Percentiles rank a stretch among this genome's conserved stretches.
These are phyloP conservation scores for Hemisphaericaspora subhashii DNA, from an alignment of 1,139 yeast genomes.

Conservation along the genomic window DNA sequence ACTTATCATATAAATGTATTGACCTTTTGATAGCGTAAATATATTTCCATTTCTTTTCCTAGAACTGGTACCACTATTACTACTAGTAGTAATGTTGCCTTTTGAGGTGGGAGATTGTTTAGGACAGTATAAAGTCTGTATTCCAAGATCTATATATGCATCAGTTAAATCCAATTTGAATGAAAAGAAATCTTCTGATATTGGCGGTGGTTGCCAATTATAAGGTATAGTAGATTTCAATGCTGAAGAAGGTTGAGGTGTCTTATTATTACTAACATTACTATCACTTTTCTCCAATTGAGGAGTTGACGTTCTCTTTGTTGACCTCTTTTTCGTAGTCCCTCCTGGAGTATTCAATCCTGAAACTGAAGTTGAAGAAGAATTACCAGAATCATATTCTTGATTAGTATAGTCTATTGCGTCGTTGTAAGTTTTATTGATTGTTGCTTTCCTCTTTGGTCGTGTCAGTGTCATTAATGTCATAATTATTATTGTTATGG, in stretches of 20 bases:
- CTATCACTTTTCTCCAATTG: background rate
- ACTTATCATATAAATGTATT: slow-evolving; percentile 79
- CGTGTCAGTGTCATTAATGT: slow-evolving; percentile 27
- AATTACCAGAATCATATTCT: slow-evolving; percentile 10
- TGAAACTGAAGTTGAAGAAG: slow-evolving; percentile 3
- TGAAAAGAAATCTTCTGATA: slow-evolving; percentile 36
- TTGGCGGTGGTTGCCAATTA: slow-evolving; percentile 44
- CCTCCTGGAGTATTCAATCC: slow-evolving; percentile 1
- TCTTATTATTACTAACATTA: background rate
- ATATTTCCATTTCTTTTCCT: slow-evolving; percentile 16
- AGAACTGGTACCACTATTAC: slow-evolving; percentile 12
- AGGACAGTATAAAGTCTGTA: slow-evolving; percentile 39
- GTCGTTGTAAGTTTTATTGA: slow-evolving; percentile 44
- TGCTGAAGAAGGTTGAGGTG: slow-evolving; percentile 1
- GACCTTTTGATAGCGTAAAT: slow-evolving; percentile 48
- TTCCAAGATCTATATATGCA: slow-evolving; percentile 34
- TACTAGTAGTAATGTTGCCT: background rate
- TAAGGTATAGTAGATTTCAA: slow-evolving; percentile 22
- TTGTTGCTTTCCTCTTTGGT: slow-evolving; percentile 48
- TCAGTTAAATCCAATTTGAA: slow-evolving; percentile 32
- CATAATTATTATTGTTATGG: background rate
- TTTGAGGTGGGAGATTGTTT: slow-evolving; percentile 18
- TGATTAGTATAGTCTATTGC: slow-evolving; percentile 25
- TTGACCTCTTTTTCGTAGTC: slow-evolving; percentile 5
- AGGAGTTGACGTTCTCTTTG: slow-evolving; percentile 3